These are phyloP conservation scores for Leccinum pachyderme DNA, from an alignment of 1,284 basidiomycete genomes.

Conservation along the genomic window DNA sequence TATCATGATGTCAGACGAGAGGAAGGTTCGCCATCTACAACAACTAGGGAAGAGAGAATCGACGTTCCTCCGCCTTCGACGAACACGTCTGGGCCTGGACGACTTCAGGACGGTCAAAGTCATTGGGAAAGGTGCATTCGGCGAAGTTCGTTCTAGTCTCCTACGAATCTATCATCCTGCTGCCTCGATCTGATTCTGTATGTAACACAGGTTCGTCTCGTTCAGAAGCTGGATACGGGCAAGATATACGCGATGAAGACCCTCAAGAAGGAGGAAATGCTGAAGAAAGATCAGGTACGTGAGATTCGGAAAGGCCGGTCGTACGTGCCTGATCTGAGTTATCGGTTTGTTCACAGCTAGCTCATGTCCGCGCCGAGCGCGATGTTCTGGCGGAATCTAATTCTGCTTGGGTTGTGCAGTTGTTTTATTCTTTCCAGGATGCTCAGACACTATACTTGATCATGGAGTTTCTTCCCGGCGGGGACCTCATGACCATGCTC, in stretches of 20 bases:
- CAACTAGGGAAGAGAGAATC: slow-evolving; percentile 85
- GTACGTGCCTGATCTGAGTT: slow-evolving; percentile 32
- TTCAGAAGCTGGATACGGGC: slow-evolving; percentile 95
- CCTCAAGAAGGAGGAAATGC: slow-evolving; percentile 97
- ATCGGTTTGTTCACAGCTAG: slow-evolving; percentile 60
- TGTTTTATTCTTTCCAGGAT: slow-evolving; percentile 99
- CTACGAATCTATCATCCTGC: slow-evolving; percentile 16
- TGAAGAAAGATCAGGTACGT: slow-evolving; percentile 95
- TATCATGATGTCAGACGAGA: slow-evolving; percentile 64
- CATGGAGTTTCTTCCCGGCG: slow-evolving; percentile 99
- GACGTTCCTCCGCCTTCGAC: slow-evolving; percentile 71
- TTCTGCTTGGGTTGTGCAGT: slow-evolving; percentile 96
- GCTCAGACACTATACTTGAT: slow-evolving; percentile 92
- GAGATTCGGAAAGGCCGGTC: neutral
- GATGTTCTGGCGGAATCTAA: slow-evolving; percentile 97
- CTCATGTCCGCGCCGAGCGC: slow-evolving; percentile 80
- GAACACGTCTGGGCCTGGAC: slow-evolving; percentile 84
- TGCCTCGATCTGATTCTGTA: slow-evolving; percentile 58
- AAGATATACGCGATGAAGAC: slow-evolving; percentile 99
- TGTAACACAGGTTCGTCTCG: slow-evolving; percentile 76
- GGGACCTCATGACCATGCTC: slow-evolving; percentile 98
- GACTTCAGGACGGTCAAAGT: slow-evolving; percentile 94
- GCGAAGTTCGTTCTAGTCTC: slow-evolving; percentile 56
- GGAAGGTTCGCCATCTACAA: slow-evolving; percentile 77
- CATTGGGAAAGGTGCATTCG: slow-evolving; percentile 94